Conservation (phyloP, 495 filamentous ascomycete genomes). For the Cercophora scortea region DNA sequence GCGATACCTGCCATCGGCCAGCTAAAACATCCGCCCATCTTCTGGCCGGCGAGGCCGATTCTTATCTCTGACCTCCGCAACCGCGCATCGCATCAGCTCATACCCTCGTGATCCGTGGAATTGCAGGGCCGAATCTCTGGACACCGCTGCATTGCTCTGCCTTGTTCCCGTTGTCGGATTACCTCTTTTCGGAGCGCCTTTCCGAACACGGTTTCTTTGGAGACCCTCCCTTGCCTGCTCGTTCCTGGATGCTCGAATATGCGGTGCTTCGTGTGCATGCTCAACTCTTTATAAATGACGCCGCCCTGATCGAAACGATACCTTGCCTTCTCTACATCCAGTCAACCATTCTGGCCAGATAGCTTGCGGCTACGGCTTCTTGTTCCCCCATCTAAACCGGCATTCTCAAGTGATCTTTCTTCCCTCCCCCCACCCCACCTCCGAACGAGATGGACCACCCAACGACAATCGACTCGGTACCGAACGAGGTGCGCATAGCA, state of each 20-base stretch:
- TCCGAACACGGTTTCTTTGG: background rate
- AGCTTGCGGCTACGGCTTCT: background rate
- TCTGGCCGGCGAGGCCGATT: no score
- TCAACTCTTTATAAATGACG: background rate
- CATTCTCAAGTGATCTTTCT: background rate
- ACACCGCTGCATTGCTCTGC: no score
- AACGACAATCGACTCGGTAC: slow-evolving; percentile 27
- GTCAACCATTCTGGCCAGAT: background rate
- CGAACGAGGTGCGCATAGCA: slow-evolving; percentile 34
- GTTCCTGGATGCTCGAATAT: background rate
- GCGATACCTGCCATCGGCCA: no score
- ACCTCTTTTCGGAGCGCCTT: background rate
- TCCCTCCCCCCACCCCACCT: background rate
- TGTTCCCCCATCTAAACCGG: background rate
- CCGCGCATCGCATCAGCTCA: no score
- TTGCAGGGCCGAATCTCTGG: no score
- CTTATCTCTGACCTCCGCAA: no score
- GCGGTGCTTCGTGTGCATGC: background rate
- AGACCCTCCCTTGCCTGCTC: background rate
- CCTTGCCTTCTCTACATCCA: background rate
- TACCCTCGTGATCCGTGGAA: no score
- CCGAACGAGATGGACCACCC: slow-evolving; percentile 17
- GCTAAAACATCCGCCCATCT: no score
- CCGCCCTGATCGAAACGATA: background rate
- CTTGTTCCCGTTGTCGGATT: background rate